Evolutionary conservation across 2,329 filamentous ascomycete species (phyloP), one percentile per base, ranked within the genome.

Genomic region (Ophiostoma novo-ulmi): DNA sequence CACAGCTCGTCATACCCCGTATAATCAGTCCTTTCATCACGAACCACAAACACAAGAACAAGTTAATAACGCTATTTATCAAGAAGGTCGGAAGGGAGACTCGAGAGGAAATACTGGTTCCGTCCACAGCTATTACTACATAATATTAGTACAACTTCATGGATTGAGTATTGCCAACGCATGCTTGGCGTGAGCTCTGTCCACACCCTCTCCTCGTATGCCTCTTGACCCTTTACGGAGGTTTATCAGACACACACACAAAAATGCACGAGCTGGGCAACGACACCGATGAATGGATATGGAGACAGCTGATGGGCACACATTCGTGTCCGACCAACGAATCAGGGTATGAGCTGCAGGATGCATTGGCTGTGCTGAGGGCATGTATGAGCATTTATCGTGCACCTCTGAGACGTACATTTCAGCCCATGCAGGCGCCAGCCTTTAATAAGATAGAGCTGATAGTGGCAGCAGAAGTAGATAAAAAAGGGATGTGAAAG

Each of bases 341-440:
- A 65, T 39, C 35, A 39, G 36, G n/a, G 17, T 22, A 36, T 22
- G 31, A 39, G 63, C 63, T 39, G 63, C 58, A 61, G 58, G 52
- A 13, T 13, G 58, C 58, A 61, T 35, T 61, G 52, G 52, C 31
- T 35, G 26, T 38, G 35, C 13, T 22, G 31, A 31, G 31, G 31
- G 44, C 44, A 48, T 48, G 31, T 31, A 31, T 3, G 44, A 31
- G 63, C 58, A 61, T 63, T 63, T 17, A 26, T 3, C 52, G 14
- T 58, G 52, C 52, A 58, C 31, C 31, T 64, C 31, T 36, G 61
- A 17, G 61, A 64, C 61, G 61, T 35, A 64, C 35, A 31, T 31
- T 67, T 69, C 70, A 71, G 70, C 70, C 67, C 67, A 71, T 71
- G 70, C 70, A 66, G 61, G 58, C 67, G 52, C 70, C 67, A 71